Evolutionary conservation across 2,329 filamentous ascomycete genomes (phyloP).

Genomic region (Arthrobotrys pseudoclavata): DNA sequence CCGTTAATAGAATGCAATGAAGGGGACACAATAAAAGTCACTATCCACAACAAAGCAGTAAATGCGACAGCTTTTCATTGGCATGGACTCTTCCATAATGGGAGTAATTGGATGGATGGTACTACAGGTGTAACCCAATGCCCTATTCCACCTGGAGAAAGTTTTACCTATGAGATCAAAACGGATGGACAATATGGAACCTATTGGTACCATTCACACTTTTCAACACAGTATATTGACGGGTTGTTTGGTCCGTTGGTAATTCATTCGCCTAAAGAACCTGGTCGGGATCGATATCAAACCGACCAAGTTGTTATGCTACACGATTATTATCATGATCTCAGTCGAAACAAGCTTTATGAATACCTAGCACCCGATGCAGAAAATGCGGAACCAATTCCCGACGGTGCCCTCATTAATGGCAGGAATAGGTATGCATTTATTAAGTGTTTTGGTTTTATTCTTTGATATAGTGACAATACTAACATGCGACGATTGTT

Average conservation of each 20-base stretch:
- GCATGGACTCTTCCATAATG: conserved; percentile 83
- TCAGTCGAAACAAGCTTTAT: conserved; percentile 69
- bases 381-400: conserved; percentile 75
- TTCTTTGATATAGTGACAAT: neutral
- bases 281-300: conserved; percentile 71
- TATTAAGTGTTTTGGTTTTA: neutral
- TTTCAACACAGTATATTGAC: conserved; percentile 76
- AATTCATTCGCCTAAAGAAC: conserved; percentile 73
- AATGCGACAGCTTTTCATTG: conserved; percentile 80
- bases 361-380: conserved; percentile 72
- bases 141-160: conserved; percentile 74
- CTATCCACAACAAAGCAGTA: conserved; percentile 76
- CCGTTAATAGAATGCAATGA: conserved; percentile 80
- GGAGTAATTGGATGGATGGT: conserved; percentile 81
- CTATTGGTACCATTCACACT: conserved; percentile 77
- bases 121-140: conserved; percentile 77
- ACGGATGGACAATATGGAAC: conserved; percentile 71
- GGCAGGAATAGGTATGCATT: conserved; percentile 65
- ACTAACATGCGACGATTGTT: neutral
- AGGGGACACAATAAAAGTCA: conserved; percentile 78
- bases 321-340: conserved; percentile 80
- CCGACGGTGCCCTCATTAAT: conserved; percentile 76
- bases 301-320: conserved; percentile 76
- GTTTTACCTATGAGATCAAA: conserved; percentile 78
- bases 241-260: conserved; percentile 77